Percentiles rank a stretch among this genome's conserved stretches.
phyloP scores from a whole-genome alignment of 495 filamentous ascomycete species.

The Terfezia claveryi region DNA sequence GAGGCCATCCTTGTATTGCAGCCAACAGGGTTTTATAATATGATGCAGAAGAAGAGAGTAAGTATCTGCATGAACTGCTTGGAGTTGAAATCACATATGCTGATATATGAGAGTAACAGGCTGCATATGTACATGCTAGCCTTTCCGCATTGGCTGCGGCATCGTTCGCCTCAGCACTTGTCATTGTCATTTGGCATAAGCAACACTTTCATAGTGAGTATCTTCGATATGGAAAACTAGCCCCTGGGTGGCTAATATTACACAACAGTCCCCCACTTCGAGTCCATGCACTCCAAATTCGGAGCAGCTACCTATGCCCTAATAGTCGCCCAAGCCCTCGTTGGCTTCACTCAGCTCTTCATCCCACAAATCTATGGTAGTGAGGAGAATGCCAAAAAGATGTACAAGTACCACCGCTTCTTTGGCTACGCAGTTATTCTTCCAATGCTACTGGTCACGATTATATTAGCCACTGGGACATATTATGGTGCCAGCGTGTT shows the following conservation, averaged over 20 bases:
- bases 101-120: not conserved
- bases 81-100: slow-evolving; percentile 30
- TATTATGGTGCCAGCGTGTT: slow-evolving; percentile 36
- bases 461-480: slow-evolving; percentile 53
- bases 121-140: slow-evolving; percentile 29
- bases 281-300: slow-evolving; percentile 54
- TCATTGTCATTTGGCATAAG: not conserved
- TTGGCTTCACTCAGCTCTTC: slow-evolving; percentile 58
- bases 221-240: not conserved
- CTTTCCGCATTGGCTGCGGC: slow-evolving; percentile 36
- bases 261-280: slow-evolving; percentile 32
- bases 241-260: not conserved
- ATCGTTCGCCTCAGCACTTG: not conserved
- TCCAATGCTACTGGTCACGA: slow-evolving; percentile 42
- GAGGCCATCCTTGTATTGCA: slow-evolving; percentile 68
- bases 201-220: not conserved
- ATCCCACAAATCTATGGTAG: slow-evolving; percentile 48
- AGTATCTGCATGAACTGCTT: slow-evolving; percentile 36
- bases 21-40: slow-evolving; percentile 37
- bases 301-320: slow-evolving; percentile 50
- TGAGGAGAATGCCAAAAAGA: slow-evolving; percentile 47
- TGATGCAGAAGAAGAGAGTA: slow-evolving; percentile 6
- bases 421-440: slow-evolving; percentile 47
- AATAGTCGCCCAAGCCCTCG: slow-evolving; percentile 43
- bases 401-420: slow-evolving; percentile 69